phyloP scores from a whole-genome alignment of 768 basidiomycete genomes.

The Boletus coccyginus region DNA sequence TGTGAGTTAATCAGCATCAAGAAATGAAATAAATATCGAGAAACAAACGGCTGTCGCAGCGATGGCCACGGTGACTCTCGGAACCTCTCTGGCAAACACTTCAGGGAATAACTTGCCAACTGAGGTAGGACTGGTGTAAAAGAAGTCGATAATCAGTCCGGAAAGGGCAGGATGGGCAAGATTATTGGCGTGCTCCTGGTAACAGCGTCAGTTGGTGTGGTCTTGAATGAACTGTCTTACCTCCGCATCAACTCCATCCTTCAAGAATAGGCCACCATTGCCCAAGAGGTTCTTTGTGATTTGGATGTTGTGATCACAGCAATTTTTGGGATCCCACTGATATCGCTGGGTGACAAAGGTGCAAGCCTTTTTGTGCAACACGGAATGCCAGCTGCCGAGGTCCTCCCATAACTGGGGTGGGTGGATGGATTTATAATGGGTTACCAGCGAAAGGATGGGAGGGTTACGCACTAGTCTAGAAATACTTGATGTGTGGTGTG shows the following conservation, averaged over 20 bases:
- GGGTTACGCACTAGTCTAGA: background rate
- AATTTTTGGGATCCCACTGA: no score
- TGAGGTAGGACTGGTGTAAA: no score
- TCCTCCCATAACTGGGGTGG: background rate
- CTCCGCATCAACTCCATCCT: background rate
- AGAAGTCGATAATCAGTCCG: no score
- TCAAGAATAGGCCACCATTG: background rate
- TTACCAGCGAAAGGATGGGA: no score
- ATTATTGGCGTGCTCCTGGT: slow-evolving; percentile 5
- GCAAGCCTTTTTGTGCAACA: background rate
- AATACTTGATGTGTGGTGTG: background rate
- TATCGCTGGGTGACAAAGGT: no score
- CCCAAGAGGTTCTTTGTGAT: background rate
- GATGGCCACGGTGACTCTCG: background rate
- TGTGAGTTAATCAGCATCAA: background rate
- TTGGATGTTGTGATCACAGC: no score
- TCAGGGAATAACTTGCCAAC: background rate
- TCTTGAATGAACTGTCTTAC: background rate
- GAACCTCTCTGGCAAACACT: slow-evolving; percentile 1
- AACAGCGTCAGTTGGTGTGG: no score
- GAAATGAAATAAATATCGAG: background rate
- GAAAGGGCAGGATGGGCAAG: background rate
- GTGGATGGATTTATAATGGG: no score
- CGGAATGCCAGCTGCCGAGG: background rate
- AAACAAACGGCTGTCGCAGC: background rate